These are phyloP conservation scores for Blastocystis sp. DNA, from an alignment of 352 stramenopile genomes.

Conservation along the genomic window DNA sequence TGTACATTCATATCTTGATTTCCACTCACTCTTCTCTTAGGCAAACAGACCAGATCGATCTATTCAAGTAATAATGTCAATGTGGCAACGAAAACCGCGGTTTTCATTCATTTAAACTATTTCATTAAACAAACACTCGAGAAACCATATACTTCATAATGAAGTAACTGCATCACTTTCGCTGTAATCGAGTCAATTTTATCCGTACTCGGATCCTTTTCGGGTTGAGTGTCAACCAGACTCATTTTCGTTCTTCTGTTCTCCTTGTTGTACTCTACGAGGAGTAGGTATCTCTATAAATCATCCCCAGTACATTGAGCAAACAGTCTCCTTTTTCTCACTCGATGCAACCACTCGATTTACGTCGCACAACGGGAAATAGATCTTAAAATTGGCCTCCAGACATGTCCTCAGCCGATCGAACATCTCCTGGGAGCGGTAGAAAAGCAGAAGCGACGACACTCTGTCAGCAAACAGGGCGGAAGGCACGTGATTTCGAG, in stretches of 20 bases:
- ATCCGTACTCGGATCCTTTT: background rate
- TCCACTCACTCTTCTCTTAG: background rate
- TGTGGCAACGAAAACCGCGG: background rate
- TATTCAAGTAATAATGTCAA: background rate
- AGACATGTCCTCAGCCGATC: background rate
- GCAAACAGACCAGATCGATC: background rate
- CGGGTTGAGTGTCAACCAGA: background rate
- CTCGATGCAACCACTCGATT: background rate
- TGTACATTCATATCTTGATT: background rate
- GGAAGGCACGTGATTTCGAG: background rate
- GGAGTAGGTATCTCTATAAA: background rate
- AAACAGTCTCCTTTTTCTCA: background rate
- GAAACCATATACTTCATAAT: constrained; percentile 26
- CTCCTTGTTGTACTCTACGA: constrained; percentile 15
- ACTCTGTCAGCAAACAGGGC: background rate
- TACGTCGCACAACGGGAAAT: background rate
- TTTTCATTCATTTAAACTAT: background rate
- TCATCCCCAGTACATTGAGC: background rate
- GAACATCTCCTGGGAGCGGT: background rate
- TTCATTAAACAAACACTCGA: background rate
- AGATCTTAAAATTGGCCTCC: background rate
- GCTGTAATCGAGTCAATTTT: background rate
- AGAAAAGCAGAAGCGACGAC: background rate
- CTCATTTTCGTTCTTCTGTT: background rate
- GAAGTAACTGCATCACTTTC: background rate